Conservation (phyloP, 495 filamentous ascomycete genomes). For the Penicillium samsonianum region DNA sequence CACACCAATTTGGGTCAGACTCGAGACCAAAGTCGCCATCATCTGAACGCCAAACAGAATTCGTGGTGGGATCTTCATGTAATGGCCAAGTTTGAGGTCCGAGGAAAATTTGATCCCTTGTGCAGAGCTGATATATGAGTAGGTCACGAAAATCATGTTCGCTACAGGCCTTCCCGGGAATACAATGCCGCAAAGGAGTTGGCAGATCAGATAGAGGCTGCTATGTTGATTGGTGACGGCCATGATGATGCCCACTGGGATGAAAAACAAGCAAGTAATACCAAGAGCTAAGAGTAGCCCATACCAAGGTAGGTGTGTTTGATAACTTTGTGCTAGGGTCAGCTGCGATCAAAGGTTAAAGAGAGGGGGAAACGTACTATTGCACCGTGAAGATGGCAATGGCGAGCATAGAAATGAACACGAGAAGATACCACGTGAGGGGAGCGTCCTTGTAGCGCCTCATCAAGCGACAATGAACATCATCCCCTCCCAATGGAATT, state of each 20-base stretch:
- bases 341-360: constrained; percentile 17
- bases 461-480: constrained; percentile 64
- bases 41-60: constrained; percentile 76
- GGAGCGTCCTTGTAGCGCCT: constrained; percentile 63
- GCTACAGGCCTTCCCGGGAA: constrained; percentile 84
- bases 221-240: constrained; percentile 84
- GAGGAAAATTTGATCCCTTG: constrained; percentile 53
- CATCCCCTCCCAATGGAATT: constrained; percentile 39
- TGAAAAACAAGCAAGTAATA: constrained; percentile 68
- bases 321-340: constrained; percentile 32
- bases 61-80: constrained; percentile 90
- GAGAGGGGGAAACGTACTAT: constrained; percentile 42
- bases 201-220: constrained; percentile 74
- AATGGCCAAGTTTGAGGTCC: constrained; percentile 74
- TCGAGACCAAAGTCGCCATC: constrained; percentile 74
- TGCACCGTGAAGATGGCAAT: constrained; percentile 34
- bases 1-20: constrained; percentile 77
- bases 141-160: constrained; percentile 89
- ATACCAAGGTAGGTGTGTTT: constrained; percentile 80
- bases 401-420: constrained; percentile 29
- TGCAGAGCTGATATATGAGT: constrained; percentile 60
- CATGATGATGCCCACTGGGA: constrained; percentile 85
- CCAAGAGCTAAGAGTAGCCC: constrained; percentile 72
- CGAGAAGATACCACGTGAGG: constrained; percentile 69
- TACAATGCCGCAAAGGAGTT: constrained; percentile 72